Evolutionary conservation across 1,284 basidiomycete genomes (phyloP).

Genomic region (Schizophyllum amplum): DNA sequence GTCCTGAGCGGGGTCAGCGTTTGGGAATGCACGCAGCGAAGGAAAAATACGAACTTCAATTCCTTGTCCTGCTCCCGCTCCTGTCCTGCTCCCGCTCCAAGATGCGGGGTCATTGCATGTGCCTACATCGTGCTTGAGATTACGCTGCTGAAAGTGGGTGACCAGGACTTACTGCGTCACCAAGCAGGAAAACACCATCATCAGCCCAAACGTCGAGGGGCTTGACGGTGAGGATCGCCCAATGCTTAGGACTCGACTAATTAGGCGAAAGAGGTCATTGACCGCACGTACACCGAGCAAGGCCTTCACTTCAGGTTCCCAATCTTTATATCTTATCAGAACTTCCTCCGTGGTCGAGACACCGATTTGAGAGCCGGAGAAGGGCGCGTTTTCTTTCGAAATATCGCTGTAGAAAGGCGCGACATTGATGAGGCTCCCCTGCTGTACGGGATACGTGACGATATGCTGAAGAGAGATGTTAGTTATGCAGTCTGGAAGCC

Average conservation of each 20-base stretch:
- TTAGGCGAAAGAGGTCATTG: background rate
- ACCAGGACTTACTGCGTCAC: constrained; percentile 33
- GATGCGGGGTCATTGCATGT: constrained; percentile 32
- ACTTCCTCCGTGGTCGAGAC: constrained; percentile 23
- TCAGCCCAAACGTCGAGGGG: constrained; percentile 28
- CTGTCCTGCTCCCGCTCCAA: constrained; percentile 32
- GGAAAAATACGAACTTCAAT: background rate
- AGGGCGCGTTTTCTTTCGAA: constrained; percentile 25
- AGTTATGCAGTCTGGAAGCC: too few relatives aligned
- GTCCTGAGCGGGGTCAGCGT: too few relatives aligned
- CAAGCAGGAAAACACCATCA: constrained; percentile 32
- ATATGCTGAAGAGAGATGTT: constrained; percentile 16
- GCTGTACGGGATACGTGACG: constrained; percentile 20
- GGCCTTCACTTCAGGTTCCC: constrained; percentile 30
- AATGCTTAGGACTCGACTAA: constrained; percentile 24
- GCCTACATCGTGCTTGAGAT: too few relatives aligned
- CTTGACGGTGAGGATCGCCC: constrained; percentile 37
- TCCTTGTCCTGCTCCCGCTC: constrained; percentile 27
- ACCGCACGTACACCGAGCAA: constrained; percentile 22
- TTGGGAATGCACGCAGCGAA: too few relatives aligned
- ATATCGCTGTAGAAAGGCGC: constrained; percentile 21
- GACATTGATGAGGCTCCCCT: constrained; percentile 23
- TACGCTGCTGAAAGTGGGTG: too few relatives aligned
- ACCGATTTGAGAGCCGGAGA: constrained; percentile 24
- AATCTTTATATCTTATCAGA: constrained; percentile 19